These are phyloP conservation scores for Monosporascus sp. DNA, from an alignment of 2,329 filamentous ascomycete species.

Conservation along the genomic window DNA sequence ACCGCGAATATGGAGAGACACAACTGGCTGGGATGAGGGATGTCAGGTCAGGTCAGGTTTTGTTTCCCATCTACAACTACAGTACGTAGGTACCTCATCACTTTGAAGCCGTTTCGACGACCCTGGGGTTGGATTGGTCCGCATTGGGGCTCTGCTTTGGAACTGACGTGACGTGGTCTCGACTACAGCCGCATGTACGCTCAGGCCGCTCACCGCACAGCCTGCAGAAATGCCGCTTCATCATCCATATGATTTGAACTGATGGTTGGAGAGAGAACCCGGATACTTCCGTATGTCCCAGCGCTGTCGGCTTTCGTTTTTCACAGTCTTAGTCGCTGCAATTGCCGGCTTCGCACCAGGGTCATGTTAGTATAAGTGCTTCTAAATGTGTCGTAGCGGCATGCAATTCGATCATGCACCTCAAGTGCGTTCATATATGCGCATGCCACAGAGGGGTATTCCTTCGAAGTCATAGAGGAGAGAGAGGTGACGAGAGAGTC, in stretches of 20 bases:
- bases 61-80: too few relatives aligned
- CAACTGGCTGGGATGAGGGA: slow-evolving; percentile 9
- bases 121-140: background rate
- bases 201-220: background rate
- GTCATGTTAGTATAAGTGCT: background rate
- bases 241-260: background rate
- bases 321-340: too few relatives aligned
- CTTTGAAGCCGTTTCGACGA: background rate
- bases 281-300: background rate
- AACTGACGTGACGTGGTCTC: background rate
- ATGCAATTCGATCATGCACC: background rate
- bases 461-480: too few relatives aligned
- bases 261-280: background rate
- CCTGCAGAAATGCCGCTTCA: background rate
- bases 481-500: background rate
- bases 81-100: background rate
- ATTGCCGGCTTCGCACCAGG: too few relatives aligned
- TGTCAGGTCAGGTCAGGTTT: background rate
- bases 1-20: background rate
- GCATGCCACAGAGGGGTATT: too few relatives aligned
- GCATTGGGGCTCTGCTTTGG: background rate
- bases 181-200: background rate
- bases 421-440: background rate
- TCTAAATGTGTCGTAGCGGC: background rate
- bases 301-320: too few relatives aligned